Evolutionary conservation across 176 grass and related monocot species (phyloP), one percentile per base, ranked within the genome.

Genomic region (Ampelocalamus luodianensis): DNA sequence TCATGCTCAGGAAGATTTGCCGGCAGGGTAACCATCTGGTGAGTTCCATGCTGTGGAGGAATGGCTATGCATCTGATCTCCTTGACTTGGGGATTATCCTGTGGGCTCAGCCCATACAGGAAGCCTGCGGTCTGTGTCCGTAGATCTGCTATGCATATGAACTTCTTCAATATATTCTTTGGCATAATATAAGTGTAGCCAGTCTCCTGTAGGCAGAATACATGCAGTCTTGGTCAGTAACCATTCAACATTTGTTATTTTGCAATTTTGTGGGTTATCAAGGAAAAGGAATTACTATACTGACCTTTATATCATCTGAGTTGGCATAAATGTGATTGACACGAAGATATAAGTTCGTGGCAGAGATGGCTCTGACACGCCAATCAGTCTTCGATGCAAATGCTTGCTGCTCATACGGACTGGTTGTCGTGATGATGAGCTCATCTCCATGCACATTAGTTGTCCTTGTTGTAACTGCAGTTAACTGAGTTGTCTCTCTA

Each of bases 171-270:
- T 90, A 98, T 93, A 74, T 98, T 98, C 88, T 98, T 98, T 7
- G 96, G 96, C 96, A 98, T 98, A 80, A 98, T 98, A 83, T 98
- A 98, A 71, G 96, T 98, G 84, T 95, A 98, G 42, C 96, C 96
- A 87, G 96, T 98, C 91, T 98, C 96, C 96, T 98, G 91, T 72
- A 87, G 29, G 34, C 40, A 88, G 16, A 74, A 90, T 77, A 83
- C 20, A 83, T 26, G 13, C 7, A 42, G 8, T 53, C 50, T 53
- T 53, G 5, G 50, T 83, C 14, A 90, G 66, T 62, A 66, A 59
- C 24, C 37, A 50, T 88, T 71, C 42, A 44, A 34, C 3, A 34
- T 12, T 44, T 46, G 0, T 38, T 17, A 65, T 24, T 69, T 5
- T n/a, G 43, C 29, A 58, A 45, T 53, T 43, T 24, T 10, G 10